Evolutionary conservation across 2,329 filamentous ascomycete genomes (phyloP).

Genomic region (Stromatinia cepivora): DNA sequence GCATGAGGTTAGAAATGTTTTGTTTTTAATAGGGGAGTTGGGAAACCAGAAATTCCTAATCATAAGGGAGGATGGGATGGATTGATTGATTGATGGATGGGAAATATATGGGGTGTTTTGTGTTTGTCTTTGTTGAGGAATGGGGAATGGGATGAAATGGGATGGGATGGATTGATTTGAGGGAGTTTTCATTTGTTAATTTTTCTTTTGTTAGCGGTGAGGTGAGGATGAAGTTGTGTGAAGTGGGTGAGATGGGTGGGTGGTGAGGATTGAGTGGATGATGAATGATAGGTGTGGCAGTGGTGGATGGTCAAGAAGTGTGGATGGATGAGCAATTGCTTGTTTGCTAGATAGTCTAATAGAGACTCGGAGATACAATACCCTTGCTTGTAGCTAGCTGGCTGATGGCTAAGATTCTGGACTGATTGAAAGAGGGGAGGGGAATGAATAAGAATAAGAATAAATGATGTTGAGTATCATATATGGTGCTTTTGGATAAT

Average conservation of each 20-base stretch:
- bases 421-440: neutral
- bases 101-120: conserved; percentile 6
- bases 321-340: conserved; percentile 5
- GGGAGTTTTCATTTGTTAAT: conserved; percentile 5
- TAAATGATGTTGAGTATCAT: neutral
- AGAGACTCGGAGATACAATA: neutral
- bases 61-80: conserved; percentile 6
- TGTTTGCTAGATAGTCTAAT: neutral
- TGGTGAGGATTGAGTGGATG: neutral
- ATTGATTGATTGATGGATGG: conserved; percentile 14
- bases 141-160: neutral
- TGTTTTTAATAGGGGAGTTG: conserved; percentile 15
- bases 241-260: neutral
- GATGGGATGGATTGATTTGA: conserved; percentile 7
- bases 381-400: conserved; percentile 3
- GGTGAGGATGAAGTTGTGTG: neutral
- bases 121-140: conserved; percentile 1
- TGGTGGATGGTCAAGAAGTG: neutral
- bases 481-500: neutral
- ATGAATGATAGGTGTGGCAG: neutral
- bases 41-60: neutral
- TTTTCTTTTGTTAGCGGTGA: neutral
- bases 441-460: neutral
- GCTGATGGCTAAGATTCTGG: neutral
- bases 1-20: conserved; percentile 18